Conservation (phyloP, 2,329 filamentous ascomycete species). For the Onygenales sp. region DNA sequence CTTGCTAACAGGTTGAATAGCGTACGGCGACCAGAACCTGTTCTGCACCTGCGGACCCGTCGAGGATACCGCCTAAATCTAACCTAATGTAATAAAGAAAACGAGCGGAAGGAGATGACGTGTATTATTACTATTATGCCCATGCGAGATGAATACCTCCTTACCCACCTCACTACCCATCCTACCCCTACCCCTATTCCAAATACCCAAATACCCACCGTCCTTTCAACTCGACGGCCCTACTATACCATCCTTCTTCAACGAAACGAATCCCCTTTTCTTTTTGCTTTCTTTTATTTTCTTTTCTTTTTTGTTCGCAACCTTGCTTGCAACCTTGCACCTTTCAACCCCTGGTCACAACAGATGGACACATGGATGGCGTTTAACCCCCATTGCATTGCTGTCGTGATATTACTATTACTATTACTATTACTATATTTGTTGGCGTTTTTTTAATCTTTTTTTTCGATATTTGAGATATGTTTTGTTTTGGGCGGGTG, state of each 20-base stretch:
- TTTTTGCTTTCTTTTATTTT: not conserved
- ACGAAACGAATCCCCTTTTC: not conserved
- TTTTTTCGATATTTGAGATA: no score
- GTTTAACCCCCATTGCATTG: no score
- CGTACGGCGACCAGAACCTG: constrained; percentile 82
- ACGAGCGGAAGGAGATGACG: not conserved
- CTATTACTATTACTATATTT: no score
- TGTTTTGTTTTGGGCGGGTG: no score
- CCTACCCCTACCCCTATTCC: not conserved
- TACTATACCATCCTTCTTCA: not conserved
- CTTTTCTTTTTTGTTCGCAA: not conserved
- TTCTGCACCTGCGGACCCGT: constrained; percentile 92
- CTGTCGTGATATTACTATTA: no score
- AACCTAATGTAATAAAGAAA: not conserved
- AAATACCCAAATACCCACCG: not conserved
- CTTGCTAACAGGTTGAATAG: constrained; percentile 36
- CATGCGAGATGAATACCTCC: no score
- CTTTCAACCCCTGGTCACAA: no score
- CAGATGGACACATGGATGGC: no score
- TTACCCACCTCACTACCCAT: not conserved
- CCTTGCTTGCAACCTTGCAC: no score
- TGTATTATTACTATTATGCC: not conserved
- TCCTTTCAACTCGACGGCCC: no score
- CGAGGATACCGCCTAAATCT: constrained; percentile 41
- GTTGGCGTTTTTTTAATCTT: no score